Base-by-base conservation (phyloP, 1,284 basidiomycete genomes). In the Microbotryum scabiosae region DNA sequence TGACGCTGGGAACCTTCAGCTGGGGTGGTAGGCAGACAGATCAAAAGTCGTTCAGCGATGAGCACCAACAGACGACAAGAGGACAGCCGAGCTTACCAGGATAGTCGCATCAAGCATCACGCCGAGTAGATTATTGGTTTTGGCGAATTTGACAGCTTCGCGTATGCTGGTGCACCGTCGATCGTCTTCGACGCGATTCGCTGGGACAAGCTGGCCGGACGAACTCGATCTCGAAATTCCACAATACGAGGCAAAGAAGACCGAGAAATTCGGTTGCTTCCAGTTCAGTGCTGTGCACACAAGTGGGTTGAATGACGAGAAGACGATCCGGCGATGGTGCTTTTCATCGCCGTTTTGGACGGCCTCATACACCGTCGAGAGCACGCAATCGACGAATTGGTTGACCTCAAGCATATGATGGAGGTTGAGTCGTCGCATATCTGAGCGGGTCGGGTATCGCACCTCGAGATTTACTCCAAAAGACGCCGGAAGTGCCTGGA, bases 221-320 rank as follows among this genome's bases (percentile, higher is more conserved):
- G 63, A 61, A n/a, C 54, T 67, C 3, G 60, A 61, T 8, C 76
- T 73, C 44, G 80, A 78, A 61, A 86, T 82, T 49, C 91, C 90
- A 74, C 92, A 96, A 72, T 85, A 84, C 14, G 88, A 87, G 9
- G 86, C 85, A 74, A 97, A 90, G 77, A 98, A 96, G 32, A 98
- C 94, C 56, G 96, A 91, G 79, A 97, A 90, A 75, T 98, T 98
- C 20, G 96, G 96, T 76, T 99, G 96, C 77, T 99, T 99, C 93
- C 96, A 97, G 75, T 98, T 97, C 59, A 98, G 76, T 20, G 87
- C 85, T 4, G 87, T 84, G 75, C 90, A 93, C 4, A 90, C 82
- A 69, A 88, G 86, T 14, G 92, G 88, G 62, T 85, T 86, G 75
- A 88, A 96, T 16, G 90, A 92, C 52, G 85, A 86, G 73, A 97